Base-by-base conservation (phyloP, 2,329 filamentous ascomycete genomes). In the Monosporascus sp. region DNA sequence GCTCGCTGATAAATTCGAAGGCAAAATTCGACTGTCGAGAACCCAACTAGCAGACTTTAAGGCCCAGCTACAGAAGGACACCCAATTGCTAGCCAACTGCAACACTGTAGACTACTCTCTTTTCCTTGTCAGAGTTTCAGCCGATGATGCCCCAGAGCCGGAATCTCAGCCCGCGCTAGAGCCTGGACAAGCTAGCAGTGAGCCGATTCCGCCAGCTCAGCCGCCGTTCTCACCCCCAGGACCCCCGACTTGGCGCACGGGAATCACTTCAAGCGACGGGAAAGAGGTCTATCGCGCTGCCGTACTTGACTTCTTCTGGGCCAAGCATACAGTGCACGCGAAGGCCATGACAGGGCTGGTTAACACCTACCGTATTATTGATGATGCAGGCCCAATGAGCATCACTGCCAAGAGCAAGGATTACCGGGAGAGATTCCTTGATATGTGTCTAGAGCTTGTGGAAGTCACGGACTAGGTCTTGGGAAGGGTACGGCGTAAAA, bases 231-330 rank as follows among this genome's bases (percentile, higher is more conserved):
- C 66, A 2, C 68, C 69, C 1, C 68, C 69, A 1, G 47, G 54
- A 0, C 68, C 70, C 3, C 68, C 70, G 74, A 70, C 70, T 6
- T 91, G 87, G 87, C 75, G 86, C 11, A 78, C 73, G 0, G 87
- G 87, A 0, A 63, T 89, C 0, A 60, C 69, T 1, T 87, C 85
- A 9, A 72, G 77, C 0, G 83, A 89, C 61, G 81, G 81, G 0
- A 81, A 82, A 60, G 87, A 85, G 75, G 72, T 85, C 14, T 91
- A 89, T 62, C 78, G 87, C 3, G 84, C 80, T 3, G 78, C 85
- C 0, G 70, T 91, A 15, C 73, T 91, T 37, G 88, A 91, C 67
- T 91, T 91, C 70, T 89, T 91, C 73, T 91, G 87, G 87, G 82
- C 86, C 0, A 88, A 87, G 68, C 86, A 89, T 68, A 86, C 85